These are phyloP conservation scores for Fusarium zealandicum DNA, from an alignment of 2,329 filamentous ascomycete genomes.

Conservation along the genomic window DNA sequence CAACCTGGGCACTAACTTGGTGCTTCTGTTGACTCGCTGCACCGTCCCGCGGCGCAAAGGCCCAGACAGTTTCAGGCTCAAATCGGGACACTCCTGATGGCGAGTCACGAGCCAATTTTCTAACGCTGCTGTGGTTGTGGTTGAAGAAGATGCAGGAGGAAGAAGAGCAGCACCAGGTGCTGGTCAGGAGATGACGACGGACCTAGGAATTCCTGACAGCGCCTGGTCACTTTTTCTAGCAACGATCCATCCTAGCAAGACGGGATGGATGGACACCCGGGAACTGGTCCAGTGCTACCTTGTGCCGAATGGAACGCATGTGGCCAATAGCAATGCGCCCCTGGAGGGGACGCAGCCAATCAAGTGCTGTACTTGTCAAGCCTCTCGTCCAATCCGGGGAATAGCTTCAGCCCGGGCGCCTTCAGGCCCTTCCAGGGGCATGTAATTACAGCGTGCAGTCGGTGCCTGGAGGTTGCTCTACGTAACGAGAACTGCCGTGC, in stretches of 20 bases:
- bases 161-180: constrained; percentile 3
- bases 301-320: background rate
- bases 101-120: constrained; percentile 23
- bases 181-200: constrained; percentile 37
- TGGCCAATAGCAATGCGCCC: constrained; percentile 21
- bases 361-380: constrained; percentile 1
- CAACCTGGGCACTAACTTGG: constrained; percentile 24
- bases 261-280: constrained; percentile 11
- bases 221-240: constrained; percentile 19
- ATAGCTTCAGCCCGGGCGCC: constrained; percentile 24
- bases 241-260: constrained; percentile 41
- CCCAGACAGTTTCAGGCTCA: constrained; percentile 20
- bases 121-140: constrained; percentile 27
- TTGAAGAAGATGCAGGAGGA: constrained; percentile 29
- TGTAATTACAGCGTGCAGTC: background rate
- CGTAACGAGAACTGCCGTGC: no score
- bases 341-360: constrained; percentile 10
- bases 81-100: constrained; percentile 16
- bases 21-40: constrained; percentile 15
- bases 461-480: background rate
- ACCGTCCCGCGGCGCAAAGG: constrained; percentile 38
- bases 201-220: constrained; percentile 27
- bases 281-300: constrained; percentile 6
- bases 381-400: constrained; percentile 29
- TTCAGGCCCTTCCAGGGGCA: constrained; percentile 10